Evolutionary conservation across 805 yeast genomes (phyloP).

Genomic region (Sugiyamaella chiloensis): DNA sequence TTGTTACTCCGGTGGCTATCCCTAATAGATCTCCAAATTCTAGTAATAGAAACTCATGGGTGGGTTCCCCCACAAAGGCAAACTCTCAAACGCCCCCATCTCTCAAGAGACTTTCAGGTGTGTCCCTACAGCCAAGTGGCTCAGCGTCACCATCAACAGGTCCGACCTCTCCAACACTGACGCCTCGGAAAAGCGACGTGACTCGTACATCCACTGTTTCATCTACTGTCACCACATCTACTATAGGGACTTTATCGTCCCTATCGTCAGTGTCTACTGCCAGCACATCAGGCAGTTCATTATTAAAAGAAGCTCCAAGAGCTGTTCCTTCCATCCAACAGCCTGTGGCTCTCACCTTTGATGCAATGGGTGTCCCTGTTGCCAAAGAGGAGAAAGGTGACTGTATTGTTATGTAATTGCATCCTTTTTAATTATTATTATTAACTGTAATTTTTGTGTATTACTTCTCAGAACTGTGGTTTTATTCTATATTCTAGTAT

Average conservation of each 20-base stretch:
- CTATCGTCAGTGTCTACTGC: neutral
- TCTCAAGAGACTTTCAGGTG: neutral
- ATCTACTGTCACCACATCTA: neutral
- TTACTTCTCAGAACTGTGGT: too few species aligned
- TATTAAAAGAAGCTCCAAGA: neutral
- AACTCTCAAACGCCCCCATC: neutral
- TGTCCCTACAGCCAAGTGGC: neutral
- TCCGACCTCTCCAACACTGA: neutral
- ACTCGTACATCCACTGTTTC: neutral
- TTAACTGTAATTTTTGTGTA: too few species aligned
- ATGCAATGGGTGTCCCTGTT: conserved; percentile 34
- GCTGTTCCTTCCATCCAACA: neutral
- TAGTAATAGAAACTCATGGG: neutral
- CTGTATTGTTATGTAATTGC: conserved; percentile 30
- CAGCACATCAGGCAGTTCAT: neutral
- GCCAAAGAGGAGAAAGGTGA: conserved; percentile 27
- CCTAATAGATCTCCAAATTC: neutral
- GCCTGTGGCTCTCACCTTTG: conserved; percentile 32
- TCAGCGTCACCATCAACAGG: neutral
- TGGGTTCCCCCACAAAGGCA: neutral
- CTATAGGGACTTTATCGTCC: neutral
- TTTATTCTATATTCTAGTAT: too few species aligned
- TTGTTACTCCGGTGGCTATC: neutral
- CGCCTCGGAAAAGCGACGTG: neutral
- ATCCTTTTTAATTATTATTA: too few species aligned